These are phyloP conservation scores for Rosellinia necatrix DNA, from an alignment of 2,329 filamentous ascomycete species.

Conservation along the genomic window DNA sequence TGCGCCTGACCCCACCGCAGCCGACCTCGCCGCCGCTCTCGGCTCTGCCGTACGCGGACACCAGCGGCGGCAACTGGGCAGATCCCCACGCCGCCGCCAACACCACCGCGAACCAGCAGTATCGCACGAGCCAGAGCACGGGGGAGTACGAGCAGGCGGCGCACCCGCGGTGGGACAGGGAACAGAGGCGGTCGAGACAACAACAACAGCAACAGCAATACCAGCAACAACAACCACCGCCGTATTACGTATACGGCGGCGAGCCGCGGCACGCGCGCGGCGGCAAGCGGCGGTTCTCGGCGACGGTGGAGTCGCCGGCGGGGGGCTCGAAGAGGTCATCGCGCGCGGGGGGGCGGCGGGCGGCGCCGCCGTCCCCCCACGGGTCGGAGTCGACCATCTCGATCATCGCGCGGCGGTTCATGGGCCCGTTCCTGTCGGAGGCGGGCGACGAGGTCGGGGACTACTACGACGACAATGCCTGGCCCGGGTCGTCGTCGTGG, in stretches of 20 bases:
- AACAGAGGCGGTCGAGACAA: neutral
- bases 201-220: too few relatives aligned
- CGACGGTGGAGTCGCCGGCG: slow-evolving; percentile 1
- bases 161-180: neutral
- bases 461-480: neutral
- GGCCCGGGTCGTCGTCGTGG: too few relatives aligned
- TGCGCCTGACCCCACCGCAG: neutral
- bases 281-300: neutral
- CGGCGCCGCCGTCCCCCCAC: slow-evolving; percentile 3
- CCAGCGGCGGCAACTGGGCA: neutral
- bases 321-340: neutral
- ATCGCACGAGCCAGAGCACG: neutral
- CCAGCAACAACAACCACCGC: neutral
- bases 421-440: slow-evolving; percentile 23
- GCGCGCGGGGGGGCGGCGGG: neutral
- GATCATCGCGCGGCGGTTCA: slow-evolving; percentile 13
- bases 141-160: neutral
- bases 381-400: slow-evolving; percentile 17
- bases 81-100: neutral
- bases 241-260: slow-evolving; percentile 21
- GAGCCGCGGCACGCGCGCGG: slow-evolving; percentile 7
- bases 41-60: neutral
- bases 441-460: neutral
- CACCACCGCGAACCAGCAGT: neutral
- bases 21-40: neutral